phyloP scores from a whole-genome alignment of 2,329 filamentous ascomycete genomes.

The Penicillium griseofulvum region DNA sequence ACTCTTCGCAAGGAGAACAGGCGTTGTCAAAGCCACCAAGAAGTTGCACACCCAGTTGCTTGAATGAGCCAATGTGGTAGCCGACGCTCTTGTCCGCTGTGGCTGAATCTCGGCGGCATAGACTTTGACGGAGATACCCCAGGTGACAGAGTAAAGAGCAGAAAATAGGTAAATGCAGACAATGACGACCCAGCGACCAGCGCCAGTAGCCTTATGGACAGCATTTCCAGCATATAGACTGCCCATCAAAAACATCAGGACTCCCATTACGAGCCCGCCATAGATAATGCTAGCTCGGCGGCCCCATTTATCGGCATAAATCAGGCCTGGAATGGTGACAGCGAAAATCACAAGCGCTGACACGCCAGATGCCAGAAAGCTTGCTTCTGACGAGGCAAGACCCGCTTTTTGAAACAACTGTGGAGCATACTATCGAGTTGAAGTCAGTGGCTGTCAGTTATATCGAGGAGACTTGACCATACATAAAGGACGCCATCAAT shows the following conservation, averaged over 20 bases:
- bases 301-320: conserved; percentile 59
- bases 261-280: conserved; percentile 52
- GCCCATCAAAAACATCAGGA: conserved; percentile 38
- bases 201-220: conserved; percentile 28
- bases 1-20: conserved; percentile 44
- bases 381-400: conserved; percentile 52
- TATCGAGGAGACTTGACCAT: background rate
- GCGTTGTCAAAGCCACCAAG: conserved; percentile 47
- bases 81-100: conserved; percentile 53
- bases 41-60: conserved; percentile 52
- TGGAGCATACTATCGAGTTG: conserved; percentile 54
- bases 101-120: conserved; percentile 61
- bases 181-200: conserved; percentile 30
- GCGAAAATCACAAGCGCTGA: conserved; percentile 59
- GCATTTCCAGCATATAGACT: conserved; percentile 32
- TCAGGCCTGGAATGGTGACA: conserved; percentile 56
- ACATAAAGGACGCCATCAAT: conserved; percentile 64
- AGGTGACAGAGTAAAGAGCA: conserved; percentile 39
- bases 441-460: background rate
- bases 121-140: conserved; percentile 57
- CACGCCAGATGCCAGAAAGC: conserved; percentile 61
- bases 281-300: conserved; percentile 54
- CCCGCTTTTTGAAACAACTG: conserved; percentile 60
- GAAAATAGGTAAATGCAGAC: conserved; percentile 26
- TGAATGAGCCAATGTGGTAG: conserved; percentile 53